phyloP scores from a whole-genome alignment of 2,329 filamentous ascomycete species.

The Beauveria scarabaeidicola region DNA sequence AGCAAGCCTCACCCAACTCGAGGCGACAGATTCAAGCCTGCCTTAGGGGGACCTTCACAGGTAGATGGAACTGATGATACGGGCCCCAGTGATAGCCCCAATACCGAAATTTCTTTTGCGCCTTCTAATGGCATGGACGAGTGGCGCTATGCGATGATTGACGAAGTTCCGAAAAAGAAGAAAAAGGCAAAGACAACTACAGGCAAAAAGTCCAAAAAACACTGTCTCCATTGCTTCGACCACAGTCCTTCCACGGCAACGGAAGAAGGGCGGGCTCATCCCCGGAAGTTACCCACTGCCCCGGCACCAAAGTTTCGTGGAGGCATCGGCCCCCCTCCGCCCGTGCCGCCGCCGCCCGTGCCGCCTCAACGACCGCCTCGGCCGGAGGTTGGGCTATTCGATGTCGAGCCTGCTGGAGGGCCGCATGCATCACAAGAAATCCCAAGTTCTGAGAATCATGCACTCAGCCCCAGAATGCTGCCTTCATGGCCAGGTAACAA shows the following conservation, averaged over 20 bases:
- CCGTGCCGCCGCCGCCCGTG: slow-evolving; percentile 5
- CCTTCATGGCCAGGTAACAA: not conserved
- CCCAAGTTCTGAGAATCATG: slow-evolving; percentile 2
- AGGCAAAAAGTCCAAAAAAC: slow-evolving; percentile 6
- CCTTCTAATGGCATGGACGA: slow-evolving; percentile 22
- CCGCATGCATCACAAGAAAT: not conserved
- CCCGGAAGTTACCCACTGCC: slow-evolving; percentile 12
- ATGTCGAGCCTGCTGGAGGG: not conserved
- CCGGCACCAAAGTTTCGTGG: not conserved
- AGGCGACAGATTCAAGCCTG: no score
- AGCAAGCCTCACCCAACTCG: not conserved
- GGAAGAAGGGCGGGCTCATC: slow-evolving; percentile 19
- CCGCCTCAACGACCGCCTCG: slow-evolving; percentile 11
- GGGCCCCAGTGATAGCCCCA: slow-evolving; percentile 18
- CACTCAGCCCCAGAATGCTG: slow-evolving; percentile 10
- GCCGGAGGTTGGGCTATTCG: slow-evolving; percentile 6
- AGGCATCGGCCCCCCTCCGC: slow-evolving; percentile 4
- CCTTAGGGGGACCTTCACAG: slow-evolving; percentile 15
- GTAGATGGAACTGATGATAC: slow-evolving; percentile 22
- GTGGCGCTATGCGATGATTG: slow-evolving; percentile 26
- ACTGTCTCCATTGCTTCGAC: slow-evolving; percentile 24
- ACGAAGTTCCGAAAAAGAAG: slow-evolving; percentile 19
- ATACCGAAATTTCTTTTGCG: slow-evolving; percentile 26
- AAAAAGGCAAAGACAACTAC: slow-evolving; percentile 9
- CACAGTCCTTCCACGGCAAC: slow-evolving; percentile 17